Evolutionary conservation across 495 filamentous ascomycete species (phyloP).

Genomic region (Hyaloscypha variabilis): DNA sequence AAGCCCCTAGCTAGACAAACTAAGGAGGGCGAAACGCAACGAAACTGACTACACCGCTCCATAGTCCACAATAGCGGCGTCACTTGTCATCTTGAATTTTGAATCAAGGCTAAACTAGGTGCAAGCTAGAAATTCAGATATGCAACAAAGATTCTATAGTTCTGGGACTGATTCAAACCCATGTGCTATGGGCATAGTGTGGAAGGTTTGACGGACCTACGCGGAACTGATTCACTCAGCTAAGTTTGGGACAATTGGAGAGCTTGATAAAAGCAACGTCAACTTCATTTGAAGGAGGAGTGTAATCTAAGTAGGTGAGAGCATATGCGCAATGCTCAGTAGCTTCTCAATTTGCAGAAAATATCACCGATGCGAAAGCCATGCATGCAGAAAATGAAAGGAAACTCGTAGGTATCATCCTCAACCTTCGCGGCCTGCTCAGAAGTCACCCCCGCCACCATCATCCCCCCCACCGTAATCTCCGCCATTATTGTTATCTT

Average conservation of each 20-base stretch:
- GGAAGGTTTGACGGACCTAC: too few species aligned
- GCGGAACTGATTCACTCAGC: too few species aligned
- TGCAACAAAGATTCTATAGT: too few species aligned
- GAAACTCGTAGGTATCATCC: slow-evolving; percentile 25
- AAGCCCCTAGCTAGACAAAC: too few species aligned
- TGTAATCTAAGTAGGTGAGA: background rate
- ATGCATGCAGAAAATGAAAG: slow-evolving; percentile 11
- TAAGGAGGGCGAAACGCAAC: too few species aligned
- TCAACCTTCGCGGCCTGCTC: slow-evolving; percentile 27
- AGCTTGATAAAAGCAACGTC: background rate
- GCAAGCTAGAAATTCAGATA: too few species aligned
- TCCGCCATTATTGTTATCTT: slow-evolving; percentile 49
- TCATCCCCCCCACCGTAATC: slow-evolving; percentile 45
- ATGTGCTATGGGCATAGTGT: too few species aligned
- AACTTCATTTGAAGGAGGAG: background rate
- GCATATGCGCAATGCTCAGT: background rate
- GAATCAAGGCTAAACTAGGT: too few species aligned
- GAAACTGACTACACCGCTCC: too few species aligned
- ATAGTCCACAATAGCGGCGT: too few species aligned
- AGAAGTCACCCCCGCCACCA: slow-evolving; percentile 55
- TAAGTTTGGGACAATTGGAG: background rate
- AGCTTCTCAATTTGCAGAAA: background rate
- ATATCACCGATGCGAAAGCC: background rate
- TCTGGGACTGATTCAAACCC: too few species aligned
- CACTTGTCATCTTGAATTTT: too few species aligned